Evolutionary conservation across 306 rosid species (phyloP), one percentile per base, ranked within the genome.

Genomic region (Morella rubra): DNA sequence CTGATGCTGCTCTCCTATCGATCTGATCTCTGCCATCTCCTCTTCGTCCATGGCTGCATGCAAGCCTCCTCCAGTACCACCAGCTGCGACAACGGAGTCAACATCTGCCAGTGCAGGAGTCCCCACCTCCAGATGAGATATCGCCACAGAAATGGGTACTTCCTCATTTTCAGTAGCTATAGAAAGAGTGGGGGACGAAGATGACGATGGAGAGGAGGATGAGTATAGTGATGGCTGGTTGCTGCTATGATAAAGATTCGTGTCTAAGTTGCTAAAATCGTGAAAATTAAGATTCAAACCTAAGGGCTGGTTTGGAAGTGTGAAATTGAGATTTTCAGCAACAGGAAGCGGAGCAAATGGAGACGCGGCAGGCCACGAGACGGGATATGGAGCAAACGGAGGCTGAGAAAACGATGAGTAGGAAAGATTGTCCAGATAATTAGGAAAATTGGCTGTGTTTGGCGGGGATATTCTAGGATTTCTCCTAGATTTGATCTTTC

Each of bases 241-340:
- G 62, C 60, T 80, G 40, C 75, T 74, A 42, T 88, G 78, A 83
- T 78, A 84, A 76, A 82, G 79, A 54, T 85, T 58, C 3, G 85
- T 78, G 50, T 84, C 87, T 73, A 95, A 53, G 83, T 84, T 81
- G 77, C 78, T 81, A 83, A 91, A 92, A 85, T 88, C 89, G 41
- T 85, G 90, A 60, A 92, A 75, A 81, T 89, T 96, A 77, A 92
- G 99, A 81, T 96, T 92, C 81, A 96, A 79, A 49, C 99, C 99
- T 9, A 92, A 75, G 81, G 92, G 69, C 81, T 85, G 97, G 44
- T 77, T 87, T 27, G 99, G 99, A 79, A 92, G 93, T 24, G 73
- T 45, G 75, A 87, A 79, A 85, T 86, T 82, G 67, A 83, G 89
- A 78, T 81, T 88, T 73, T 88, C 91, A 56, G 73, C 44, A 79